Evolutionary conservation across 176 grass and related monocot species (phyloP), one percentile per base, ranked within the genome.

Genomic region (Thalia dealbata): DNA sequence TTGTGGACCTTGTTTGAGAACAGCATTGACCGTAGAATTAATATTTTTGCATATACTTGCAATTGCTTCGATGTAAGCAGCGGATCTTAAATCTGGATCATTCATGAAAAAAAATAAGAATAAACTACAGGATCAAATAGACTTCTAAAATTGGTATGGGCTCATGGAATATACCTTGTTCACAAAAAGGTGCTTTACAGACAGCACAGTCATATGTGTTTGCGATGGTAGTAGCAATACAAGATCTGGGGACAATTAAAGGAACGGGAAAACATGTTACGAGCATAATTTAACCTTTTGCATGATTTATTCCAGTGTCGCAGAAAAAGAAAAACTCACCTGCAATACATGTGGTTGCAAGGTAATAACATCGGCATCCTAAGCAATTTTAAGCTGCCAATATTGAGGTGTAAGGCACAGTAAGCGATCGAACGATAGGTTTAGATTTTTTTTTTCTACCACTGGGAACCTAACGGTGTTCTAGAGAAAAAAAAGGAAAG

Each of bases 301-400:
- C 27, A 2, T 14, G 19, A 58, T 38, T 73, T 50, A 62, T 46
- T 70, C 81, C 10, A 22, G 64, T 0, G 55, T 30, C 9, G 46
- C 14, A 29, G 28, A 43, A 61, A 43, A 10, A 38, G n/a, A 38
- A 38, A 38, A 38, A 15, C 38, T 48, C 61, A 92, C 90, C 95
- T 91, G 95, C 95, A 97, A 55, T 81, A 92, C 44, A 87, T 88
- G 80, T 97, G 95, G 79, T 74, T 84, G 70, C 93, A 97, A 7
- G 93, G 87, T 19, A 97, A 85, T 67, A 82, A 81, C 24, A 85
- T 86, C n/a, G 95, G 95, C 51, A 79, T 70, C 61, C 25, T 91
- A 28, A 97, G 81, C 71, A 97, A 73, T 79, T 92, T 97, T 26
- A 97, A 83, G 54, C 90, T 97, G 90, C 25, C 29, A 69, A 14